Percentiles rank a stretch among this genome's conserved stretches.
Conservation (phyloP, 2,329 filamentous ascomycete genomes). For the Apiospora pterosperma region DNA sequence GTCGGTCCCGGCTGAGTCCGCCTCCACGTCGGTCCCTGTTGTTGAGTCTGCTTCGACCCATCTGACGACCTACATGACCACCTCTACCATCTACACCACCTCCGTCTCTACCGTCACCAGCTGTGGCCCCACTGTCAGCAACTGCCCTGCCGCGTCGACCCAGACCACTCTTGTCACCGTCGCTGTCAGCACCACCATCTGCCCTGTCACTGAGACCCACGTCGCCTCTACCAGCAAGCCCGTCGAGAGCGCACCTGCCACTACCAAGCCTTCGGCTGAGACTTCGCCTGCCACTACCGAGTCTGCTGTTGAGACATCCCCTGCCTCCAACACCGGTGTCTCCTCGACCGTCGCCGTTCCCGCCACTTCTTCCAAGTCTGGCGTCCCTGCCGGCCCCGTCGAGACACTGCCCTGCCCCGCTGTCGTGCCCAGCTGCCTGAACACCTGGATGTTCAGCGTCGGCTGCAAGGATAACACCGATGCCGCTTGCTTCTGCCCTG, state of each 20-base stretch:
- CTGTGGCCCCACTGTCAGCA: constrained; percentile 47
- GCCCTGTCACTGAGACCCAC: constrained; percentile 51
- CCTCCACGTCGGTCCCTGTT: neutral
- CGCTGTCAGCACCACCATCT: constrained; percentile 57
- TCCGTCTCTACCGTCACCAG: constrained; percentile 46
- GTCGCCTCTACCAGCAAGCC: constrained; percentile 10
- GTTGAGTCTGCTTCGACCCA: constrained; percentile 5
- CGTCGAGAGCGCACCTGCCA: neutral
- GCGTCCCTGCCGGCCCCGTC: constrained; percentile 29
- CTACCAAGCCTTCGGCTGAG: constrained; percentile 5
- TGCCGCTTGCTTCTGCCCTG: constrained; percentile 80
- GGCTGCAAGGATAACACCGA: constrained; percentile 84
- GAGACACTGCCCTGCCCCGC: constrained; percentile 58
- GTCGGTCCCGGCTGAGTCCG: neutral
- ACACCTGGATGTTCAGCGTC: constrained; percentile 78
- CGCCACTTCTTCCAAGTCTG: constrained; percentile 19
- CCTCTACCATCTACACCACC: constrained; percentile 50
- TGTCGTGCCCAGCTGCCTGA: constrained; percentile 83
- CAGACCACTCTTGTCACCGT: constrained; percentile 49
- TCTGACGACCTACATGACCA: constrained; percentile 36
- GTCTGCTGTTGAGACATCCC: constrained; percentile 17
- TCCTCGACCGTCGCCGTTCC: constrained; percentile 23
- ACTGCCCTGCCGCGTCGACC: constrained; percentile 43
- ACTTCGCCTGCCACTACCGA: constrained; percentile 10
- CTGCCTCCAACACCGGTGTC: neutral